phyloP scores from a whole-genome alignment of 1,284 basidiomycete genomes.

The Malassezia caprae region DNA sequence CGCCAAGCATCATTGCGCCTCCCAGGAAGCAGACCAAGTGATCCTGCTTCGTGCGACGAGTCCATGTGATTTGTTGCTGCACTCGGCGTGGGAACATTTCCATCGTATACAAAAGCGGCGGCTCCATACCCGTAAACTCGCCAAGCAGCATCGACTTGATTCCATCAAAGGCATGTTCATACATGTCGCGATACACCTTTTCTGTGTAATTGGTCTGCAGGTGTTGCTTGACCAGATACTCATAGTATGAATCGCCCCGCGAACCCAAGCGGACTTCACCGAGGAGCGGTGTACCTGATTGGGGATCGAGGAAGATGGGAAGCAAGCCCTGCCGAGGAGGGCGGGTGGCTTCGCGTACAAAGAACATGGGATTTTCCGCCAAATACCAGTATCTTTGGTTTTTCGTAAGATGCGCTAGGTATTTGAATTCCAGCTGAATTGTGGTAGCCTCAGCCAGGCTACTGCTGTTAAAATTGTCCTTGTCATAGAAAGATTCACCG shows the following conservation, averaged over 20 bases:
- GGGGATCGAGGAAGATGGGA: conserved; percentile 66
- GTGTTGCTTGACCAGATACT: conserved; percentile 61
- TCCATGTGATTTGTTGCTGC: conserved; percentile 10
- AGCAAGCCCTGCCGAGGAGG: conserved; percentile 61
- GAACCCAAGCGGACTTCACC: conserved; percentile 80
- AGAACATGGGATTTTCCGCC: conserved; percentile 55
- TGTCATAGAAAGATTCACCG: conserved; percentile 59
- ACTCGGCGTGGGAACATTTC: conserved; percentile 56
- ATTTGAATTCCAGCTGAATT: conserved; percentile 57
- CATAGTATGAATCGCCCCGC: conserved; percentile 87
- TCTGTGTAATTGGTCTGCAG: conserved; percentile 59
- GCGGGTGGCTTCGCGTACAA: conserved; percentile 19
- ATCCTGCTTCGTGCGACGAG: conserved; percentile 73
- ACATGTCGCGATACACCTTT: conserved; percentile 73
- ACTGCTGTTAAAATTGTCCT: conserved; percentile 59
- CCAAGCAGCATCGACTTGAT: conserved; percentile 66
- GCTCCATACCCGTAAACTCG: conserved; percentile 42
- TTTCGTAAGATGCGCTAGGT: conserved; percentile 69
- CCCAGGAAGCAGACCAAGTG: conserved; percentile 92
- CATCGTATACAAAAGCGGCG: conserved; percentile 63
- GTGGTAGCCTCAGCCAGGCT: conserved; percentile 58
- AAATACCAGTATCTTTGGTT: conserved; percentile 70
- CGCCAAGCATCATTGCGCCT: conserved; percentile 79
- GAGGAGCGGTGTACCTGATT: conserved; percentile 61
- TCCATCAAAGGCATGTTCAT: conserved; percentile 68